These are phyloP conservation scores for Funneliformis geosporum DNA, from an alignment of 192 early-diverging fungal species.

Conservation along the genomic window DNA sequence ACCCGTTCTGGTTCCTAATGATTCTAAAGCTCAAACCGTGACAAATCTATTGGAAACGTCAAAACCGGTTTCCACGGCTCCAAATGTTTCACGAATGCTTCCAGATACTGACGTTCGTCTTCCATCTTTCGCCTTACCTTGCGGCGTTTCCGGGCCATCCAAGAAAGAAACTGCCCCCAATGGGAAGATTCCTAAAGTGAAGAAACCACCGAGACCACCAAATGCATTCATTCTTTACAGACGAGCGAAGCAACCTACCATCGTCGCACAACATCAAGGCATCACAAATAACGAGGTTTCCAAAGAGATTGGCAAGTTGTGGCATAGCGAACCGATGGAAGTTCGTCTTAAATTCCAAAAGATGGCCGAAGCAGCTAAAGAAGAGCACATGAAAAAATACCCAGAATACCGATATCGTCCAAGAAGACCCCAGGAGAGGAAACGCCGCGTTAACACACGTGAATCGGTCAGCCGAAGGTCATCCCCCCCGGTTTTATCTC, in stretches of 20 bases:
- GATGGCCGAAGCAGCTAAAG: conserved; percentile 32
- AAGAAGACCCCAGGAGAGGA: conserved; percentile 8
- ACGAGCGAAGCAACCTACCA: conserved; percentile 26
- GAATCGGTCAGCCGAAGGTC: not conserved
- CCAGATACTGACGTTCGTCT: conserved; percentile 23
- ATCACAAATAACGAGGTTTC: conserved; percentile 36
- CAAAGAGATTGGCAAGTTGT: conserved; percentile 33
- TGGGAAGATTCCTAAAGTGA: conserved; percentile 1
- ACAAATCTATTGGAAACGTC: conserved; percentile 19
- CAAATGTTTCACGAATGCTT: conserved; percentile 19
- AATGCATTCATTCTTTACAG: conserved; percentile 42
- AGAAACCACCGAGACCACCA: conserved; percentile 39
- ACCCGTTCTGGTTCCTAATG: conserved; percentile 23
- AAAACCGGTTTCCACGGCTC: not conserved
- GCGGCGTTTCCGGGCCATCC: not conserved
- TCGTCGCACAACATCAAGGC: conserved; percentile 15
- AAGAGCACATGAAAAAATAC: conserved; percentile 33
- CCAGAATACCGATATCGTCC: conserved; percentile 34
- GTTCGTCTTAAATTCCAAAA: conserved; percentile 20
- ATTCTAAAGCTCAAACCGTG: conserved; percentile 15
- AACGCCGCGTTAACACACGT: not conserved
- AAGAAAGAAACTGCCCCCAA: not conserved
- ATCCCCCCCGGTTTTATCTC: not conserved
- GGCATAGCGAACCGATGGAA: conserved; percentile 35
- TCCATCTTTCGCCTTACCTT: conserved; percentile 13